Base-by-base conservation (phyloP, 2,329 filamentous ascomycete genomes). In the Clarireedia sp. region DNA sequence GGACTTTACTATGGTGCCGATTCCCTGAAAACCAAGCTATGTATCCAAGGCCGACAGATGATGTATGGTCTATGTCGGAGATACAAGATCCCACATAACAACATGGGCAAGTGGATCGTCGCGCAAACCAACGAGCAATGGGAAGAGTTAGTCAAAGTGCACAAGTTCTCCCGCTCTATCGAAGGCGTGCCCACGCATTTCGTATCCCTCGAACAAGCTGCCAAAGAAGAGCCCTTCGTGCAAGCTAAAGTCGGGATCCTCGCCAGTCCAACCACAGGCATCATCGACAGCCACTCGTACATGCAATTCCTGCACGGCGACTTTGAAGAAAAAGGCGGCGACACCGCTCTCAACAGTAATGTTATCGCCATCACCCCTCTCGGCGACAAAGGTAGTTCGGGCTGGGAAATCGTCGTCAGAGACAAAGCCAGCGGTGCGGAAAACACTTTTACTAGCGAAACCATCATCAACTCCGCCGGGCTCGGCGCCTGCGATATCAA, bases 101-200 rank as follows among this genome's bases (percentile, higher is more conserved):
- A 86, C 68, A 87, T 83, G 23, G 90, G 90, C 57, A 97, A 96
- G 75, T 96, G 92, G 91, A 87, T 97, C 65, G 88, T 97, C 1
- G 92, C 92, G 0, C 94, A 97, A 74, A 86, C 83, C 51, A 76
- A 77, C 1, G 73, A 73, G 47, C 89, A 97, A 59, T 63, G 55
- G 50, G 62, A 66, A 51, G 64, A 66, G 45, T 80, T 80, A 2
- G 71, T 83, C 62, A 69, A 66, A 19, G 70, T 86, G 19, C 72
- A 79, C 59, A 67, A 67, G 9, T 72, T 78, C 49, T 79, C 63
- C 37, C 62, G 59, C 56, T 64, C 55, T 24, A 74, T 72, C 44
- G 57, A 61, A 19, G 76, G 73, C 17, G 86, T 95, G 0, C 89
- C 90, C 0, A 86, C 86, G 37, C 76, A 82, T 7, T 94, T 90